Evolutionary conservation across 2,329 filamentous ascomycete species (phyloP).

Genomic region (Penicillium janthinellum): DNA sequence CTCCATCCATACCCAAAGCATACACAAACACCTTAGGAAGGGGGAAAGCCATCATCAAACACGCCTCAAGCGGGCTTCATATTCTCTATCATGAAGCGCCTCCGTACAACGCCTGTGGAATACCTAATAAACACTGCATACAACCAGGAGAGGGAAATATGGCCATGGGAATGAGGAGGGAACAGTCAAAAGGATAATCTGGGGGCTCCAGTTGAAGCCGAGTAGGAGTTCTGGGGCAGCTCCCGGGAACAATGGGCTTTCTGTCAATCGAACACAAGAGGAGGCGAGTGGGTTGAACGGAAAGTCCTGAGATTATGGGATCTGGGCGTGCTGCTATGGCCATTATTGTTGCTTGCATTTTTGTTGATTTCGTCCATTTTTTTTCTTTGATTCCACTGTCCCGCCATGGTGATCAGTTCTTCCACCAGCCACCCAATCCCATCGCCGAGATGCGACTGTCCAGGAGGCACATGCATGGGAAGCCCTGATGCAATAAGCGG

Average conservation of each 20-base stretch:
- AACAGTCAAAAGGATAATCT: not conserved
- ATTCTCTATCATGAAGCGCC: slow-evolving; percentile 37
- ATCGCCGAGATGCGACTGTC: slow-evolving; percentile 28
- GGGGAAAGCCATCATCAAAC: slow-evolving; percentile 7
- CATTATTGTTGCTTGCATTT: slow-evolving; percentile 21
- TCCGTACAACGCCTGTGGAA: slow-evolving; percentile 31
- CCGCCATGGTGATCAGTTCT: slow-evolving; percentile 17
- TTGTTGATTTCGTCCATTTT: slow-evolving; percentile 9
- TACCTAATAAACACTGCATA: slow-evolving; percentile 22
- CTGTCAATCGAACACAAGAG: not conserved
- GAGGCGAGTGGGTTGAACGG: slow-evolving; percentile 3
- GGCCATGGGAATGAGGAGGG: slow-evolving; percentile 9
- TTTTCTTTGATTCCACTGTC: slow-evolving; percentile 26
- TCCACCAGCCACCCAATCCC: slow-evolving; percentile 21
- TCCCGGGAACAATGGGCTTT: not conserved
- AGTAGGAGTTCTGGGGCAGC: not conserved
- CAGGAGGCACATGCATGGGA: slow-evolving; percentile 25
- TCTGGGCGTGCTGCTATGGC: slow-evolving; percentile 27
- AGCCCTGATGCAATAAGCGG: slow-evolving; percentile 17
- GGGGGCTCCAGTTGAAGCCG: not conserved
- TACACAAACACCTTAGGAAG: not conserved
- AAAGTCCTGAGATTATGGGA: slow-evolving; percentile 30
- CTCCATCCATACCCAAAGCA: not conserved
- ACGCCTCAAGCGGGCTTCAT: slow-evolving; percentile 25
- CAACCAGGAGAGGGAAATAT: slow-evolving; percentile 16